A percentile compares a stretch with the other conserved stretches of the same genome.
phyloP scores from a whole-genome alignment of 2,329 filamentous ascomycete genomes.

The Cercospora nicotianae region DNA sequence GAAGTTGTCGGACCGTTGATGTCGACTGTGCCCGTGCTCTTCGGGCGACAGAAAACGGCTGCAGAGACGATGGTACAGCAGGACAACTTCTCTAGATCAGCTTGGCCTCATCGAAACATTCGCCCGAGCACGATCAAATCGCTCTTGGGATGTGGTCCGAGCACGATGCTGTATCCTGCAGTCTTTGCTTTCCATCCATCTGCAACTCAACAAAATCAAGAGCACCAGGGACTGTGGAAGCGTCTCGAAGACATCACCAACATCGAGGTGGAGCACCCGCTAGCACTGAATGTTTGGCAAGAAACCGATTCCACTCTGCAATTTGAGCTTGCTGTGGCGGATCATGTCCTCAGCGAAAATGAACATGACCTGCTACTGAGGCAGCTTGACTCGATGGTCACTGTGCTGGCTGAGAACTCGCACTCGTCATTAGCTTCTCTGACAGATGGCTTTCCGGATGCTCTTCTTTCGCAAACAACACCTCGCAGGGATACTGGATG shows the following conservation, averaged over 20 bases:
- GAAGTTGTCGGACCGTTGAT: slow-evolving; percentile 18
- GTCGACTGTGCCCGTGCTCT: slow-evolving; percentile 18
- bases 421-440: slow-evolving; percentile 1
- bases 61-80: slow-evolving; percentile 11
- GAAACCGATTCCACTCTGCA: slow-evolving; percentile 2
- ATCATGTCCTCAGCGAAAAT: slow-evolving; percentile 12
- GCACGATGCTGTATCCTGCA: slow-evolving; percentile 18
- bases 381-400: slow-evolving; percentile 18
- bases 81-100: slow-evolving; percentile 16
- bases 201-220: background rate
- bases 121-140: slow-evolving; percentile 18
- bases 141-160: slow-evolving; percentile 2
- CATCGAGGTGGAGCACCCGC: slow-evolving; percentile 19
- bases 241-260: slow-evolving; percentile 19
- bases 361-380: slow-evolving; percentile 18
- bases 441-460: background rate
- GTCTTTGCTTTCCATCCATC: slow-evolving; percentile 22
- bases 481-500: slow-evolving; percentile 17
- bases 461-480: slow-evolving; percentile 11
- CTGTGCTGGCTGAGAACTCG: background rate
- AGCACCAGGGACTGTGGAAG: slow-evolving; percentile 7
- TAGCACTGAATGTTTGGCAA: slow-evolving; percentile 22
- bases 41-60: slow-evolving; percentile 8
- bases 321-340: slow-evolving; percentile 19
- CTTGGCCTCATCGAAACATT: slow-evolving; percentile 18